Conservation (phyloP, 768 basidiomycete species). For the Auriscalpium vulgare region DNA sequence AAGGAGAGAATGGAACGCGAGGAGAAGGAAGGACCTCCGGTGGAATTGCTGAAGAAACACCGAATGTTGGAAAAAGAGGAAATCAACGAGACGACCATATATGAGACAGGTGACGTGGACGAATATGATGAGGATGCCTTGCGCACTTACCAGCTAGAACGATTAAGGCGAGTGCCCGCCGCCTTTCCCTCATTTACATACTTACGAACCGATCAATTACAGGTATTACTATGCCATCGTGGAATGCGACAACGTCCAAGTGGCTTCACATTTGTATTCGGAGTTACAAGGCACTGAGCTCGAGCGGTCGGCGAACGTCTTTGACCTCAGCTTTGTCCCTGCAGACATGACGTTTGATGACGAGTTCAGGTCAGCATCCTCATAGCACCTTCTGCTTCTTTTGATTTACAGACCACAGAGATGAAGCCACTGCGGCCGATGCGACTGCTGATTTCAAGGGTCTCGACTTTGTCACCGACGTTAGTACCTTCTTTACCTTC, state of each 20-base stretch:
- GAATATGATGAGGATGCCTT: conserved; percentile 87
- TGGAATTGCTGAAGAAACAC: conserved; percentile 67
- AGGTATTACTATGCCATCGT: conserved; percentile 96
- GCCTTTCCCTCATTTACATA: background rate
- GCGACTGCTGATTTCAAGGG: conserved; percentile 53
- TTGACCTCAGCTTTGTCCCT: conserved; percentile 92
- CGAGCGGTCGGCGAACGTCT: conserved; percentile 92
- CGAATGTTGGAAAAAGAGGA: conserved; percentile 41
- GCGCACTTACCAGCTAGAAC: conserved; percentile 86
- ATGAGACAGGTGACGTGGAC: conserved; percentile 58
- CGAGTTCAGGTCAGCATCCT: conserved; percentile 49
- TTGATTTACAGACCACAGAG: conserved; percentile 38
- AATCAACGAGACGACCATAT: conserved; percentile 55
- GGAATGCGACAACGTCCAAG: conserved; percentile 71
- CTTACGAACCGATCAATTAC: background rate
- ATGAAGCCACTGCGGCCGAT: conserved; percentile 67
- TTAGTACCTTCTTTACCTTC: conserved; percentile 30
- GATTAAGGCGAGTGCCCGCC: conserved; percentile 59
- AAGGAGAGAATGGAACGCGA: conserved; percentile 79
- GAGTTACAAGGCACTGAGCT: conserved; percentile 94
- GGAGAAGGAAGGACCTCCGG: conserved; percentile 85
- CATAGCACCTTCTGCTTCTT: background rate
- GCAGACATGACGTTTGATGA: conserved; percentile 81
- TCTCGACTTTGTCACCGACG: conserved; percentile 89
- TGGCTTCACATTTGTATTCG: conserved; percentile 71